phyloP scores from a whole-genome alignment of 192 early-diverging fungal genomes.

The Jimgerdemannia flammicorona region DNA sequence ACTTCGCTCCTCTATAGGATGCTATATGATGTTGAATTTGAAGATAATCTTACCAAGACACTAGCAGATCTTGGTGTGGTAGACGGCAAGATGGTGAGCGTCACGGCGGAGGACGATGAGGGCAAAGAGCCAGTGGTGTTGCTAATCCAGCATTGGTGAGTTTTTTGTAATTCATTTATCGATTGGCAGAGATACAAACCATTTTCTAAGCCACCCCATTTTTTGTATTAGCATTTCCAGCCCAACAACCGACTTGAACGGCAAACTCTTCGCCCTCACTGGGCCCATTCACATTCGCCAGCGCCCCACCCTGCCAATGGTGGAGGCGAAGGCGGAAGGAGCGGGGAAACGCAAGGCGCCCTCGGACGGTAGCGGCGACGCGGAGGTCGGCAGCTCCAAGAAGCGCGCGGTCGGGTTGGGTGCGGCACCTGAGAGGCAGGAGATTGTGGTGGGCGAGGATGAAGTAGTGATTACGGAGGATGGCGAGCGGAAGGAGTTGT shows the following conservation, averaged over 20 bases:
- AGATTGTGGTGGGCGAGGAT: background rate
- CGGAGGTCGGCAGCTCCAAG: background rate
- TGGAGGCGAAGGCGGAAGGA: background rate
- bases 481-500: background rate
- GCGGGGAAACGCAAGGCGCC: background rate
- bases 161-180: background rate
- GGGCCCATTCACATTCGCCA: background rate
- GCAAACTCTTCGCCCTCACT: background rate
- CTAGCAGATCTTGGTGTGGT: slow-evolving; percentile 58
- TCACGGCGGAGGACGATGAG: slow-evolving; percentile 54
- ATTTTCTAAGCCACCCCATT: no score
- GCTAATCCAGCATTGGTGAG: background rate
- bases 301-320: background rate
- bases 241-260: background rate
- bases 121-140: slow-evolving; percentile 14
- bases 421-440: background rate
- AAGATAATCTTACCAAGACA: slow-evolving; percentile 65
- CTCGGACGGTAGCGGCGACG: background rate
- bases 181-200: background rate
- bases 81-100: slow-evolving; percentile 53
- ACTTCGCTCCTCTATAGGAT: slow-evolving; percentile 39
- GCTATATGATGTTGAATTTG: slow-evolving; percentile 87
- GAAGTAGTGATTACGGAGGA: background rate
- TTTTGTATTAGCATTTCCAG: background rate
- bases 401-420: background rate